Base-by-base conservation (phyloP, 805 yeast species). In the Yarrowia hollandica region DNA sequence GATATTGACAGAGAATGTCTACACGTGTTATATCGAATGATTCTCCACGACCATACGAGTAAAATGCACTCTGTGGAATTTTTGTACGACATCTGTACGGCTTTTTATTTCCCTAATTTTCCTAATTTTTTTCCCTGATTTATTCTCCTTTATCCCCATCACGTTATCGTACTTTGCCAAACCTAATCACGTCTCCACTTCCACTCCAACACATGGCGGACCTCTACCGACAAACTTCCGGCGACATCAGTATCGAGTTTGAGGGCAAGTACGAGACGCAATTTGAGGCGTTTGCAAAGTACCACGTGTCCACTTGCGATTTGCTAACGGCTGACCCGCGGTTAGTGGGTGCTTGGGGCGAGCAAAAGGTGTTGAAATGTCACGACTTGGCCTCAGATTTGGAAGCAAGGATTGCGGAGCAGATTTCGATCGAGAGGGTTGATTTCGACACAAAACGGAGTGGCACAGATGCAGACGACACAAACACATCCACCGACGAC, bases 221-320 rank as follows among this genome's bases (percentile, higher is more conserved):
- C 26, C 39, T 48, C 12, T 48, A 31, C 12, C 55, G 55, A 33
- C 55, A 48, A 16, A 48, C 55, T 11, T 31, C 55, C 1, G 55
- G 22, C 11, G 55, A 48, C 14, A 48, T 48, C 28, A 33, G 39
- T 4, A 48, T 48, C 38, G 55, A 48, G 34, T 33, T 48, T 16
- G 55, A 48, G 15, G 22, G 15, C 39, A 19, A 22, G 30, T 48
- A 48, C 30, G 28, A 31, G 39, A 22, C n/a, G 22, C 39, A 48
- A 12, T 22, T 48, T 8, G 55, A 48, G 30, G 28, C 55, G 22
- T 48, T 48, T 11, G n/a, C 15, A 21, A 31, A n/a, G 22, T 31
- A 15, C 22, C 21, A 33, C 16, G 39, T 48, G 30, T 48, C 55
- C 9, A 48, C 55, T 3, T 48, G 55, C n/a, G 55, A 48, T 7